Evolutionary conservation across 73 alveolate species (phyloP).

Genomic region (Paramecium biaurelia): DNA sequence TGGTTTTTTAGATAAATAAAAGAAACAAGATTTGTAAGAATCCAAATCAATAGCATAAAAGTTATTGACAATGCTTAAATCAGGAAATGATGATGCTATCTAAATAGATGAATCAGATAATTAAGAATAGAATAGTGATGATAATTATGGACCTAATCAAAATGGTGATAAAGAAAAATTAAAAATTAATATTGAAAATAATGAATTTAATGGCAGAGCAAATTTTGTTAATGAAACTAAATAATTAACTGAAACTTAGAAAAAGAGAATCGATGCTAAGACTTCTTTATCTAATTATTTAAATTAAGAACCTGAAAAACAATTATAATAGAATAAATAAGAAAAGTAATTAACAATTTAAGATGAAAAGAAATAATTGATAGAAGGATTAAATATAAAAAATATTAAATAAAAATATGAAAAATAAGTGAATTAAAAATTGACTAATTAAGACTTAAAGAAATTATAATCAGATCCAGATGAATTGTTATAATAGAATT

Average conservation of each 20-base stretch:
- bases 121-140: slow-evolving; percentile 1
- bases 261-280: slow-evolving; percentile 1
- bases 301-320: not conserved
- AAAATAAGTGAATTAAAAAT: not conserved
- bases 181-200: not conserved
- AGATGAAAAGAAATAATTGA: not conserved
- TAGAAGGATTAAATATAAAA: slow-evolving; percentile 38
- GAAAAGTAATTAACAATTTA: not conserved
- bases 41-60: slow-evolving; percentile 31
- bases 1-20: slow-evolving; percentile 23
- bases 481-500: not conserved
- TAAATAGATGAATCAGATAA: not conserved
- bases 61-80: not conserved
- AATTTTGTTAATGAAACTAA: not conserved
- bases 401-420: slow-evolving; percentile 20
- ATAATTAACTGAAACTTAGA: not conserved
- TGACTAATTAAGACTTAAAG: not conserved
- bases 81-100: not conserved
- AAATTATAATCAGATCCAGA: not conserved
- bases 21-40: not conserved
- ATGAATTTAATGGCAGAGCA: not conserved
- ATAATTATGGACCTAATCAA: not conserved
- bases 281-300: not conserved
- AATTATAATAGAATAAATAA: not conserved
- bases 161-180: not conserved